Base-by-base conservation (phyloP, 2,329 filamentous ascomycete species). In the Alternaria alternata region DNA sequence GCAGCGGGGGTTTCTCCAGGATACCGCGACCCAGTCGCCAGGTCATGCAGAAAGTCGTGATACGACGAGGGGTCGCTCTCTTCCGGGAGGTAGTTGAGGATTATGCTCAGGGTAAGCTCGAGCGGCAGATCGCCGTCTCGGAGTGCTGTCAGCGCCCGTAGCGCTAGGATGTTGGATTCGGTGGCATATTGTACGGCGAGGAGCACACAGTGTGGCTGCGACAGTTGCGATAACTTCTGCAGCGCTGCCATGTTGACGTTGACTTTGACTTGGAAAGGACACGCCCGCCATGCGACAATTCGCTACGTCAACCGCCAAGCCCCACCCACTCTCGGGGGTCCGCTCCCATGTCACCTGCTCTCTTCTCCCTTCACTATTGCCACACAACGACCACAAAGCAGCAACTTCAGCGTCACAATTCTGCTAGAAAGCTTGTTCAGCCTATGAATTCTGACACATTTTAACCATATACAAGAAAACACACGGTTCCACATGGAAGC, bases 61-160 rank as follows among this genome's bases (percentile, higher is more conserved):
- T 94, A 94, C 46, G 82, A 75, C n/a, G 78, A 79, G 5, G 92
- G 88, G 5, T 86, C 85, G 5, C 88, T 73, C 43, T 86, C 89
- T 77, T 94, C 91, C 26, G 93, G 92, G 1, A 96, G 83, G 73
- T 90, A 92, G 20, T 89, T 92, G 46, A 96, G 84, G 22, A 96
- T 80, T 54, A 95, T 88, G 44, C 90, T 88, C 59, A 95, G 82
- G 24, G 92, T 75, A 14, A 93, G 80, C 57, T 91, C 87, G 44
- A 86, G 84, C 28, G 85, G 83, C 55, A 95, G 81, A 38, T 89
- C 83, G 55, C 85, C 81, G 54, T 80, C 78, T 67, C 91, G 81
- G 39, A 83, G 81, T 22, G 85, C 81, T 53, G 87, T 84, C 63
- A 95, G 81, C 54, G 81, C 82, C 57, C 85, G 83, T 61, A 95